These are phyloP conservation scores for Penicillium sp. DNA, from an alignment of 2,329 filamentous ascomycete species.

Conservation along the genomic window DNA sequence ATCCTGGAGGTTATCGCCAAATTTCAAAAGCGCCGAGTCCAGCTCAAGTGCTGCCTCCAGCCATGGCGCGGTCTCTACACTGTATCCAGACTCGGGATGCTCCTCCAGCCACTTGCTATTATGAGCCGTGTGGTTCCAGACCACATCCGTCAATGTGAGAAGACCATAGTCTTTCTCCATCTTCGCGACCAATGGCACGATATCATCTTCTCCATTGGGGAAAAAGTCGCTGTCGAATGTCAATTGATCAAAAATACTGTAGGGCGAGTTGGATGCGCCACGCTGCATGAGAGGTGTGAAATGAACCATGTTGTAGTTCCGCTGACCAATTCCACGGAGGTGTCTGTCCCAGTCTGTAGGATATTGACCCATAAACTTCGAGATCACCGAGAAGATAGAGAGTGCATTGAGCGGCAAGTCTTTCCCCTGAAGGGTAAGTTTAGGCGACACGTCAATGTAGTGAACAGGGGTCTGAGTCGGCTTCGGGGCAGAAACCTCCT, in stretches of 20 bases:
- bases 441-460: slow-evolving; percentile 92
- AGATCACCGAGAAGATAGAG: slow-evolving; percentile 89
- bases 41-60: slow-evolving; percentile 68
- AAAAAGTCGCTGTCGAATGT: slow-evolving; percentile 81
- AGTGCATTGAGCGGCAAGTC: slow-evolving; percentile 81
- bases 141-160: slow-evolving; percentile 89
- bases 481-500: slow-evolving; percentile 50
- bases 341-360: slow-evolving; percentile 88
- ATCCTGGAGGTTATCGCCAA: slow-evolving; percentile 60
- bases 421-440: slow-evolving; percentile 69
- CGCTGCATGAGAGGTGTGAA: slow-evolving; percentile 92
- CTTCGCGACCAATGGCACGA: slow-evolving; percentile 71
- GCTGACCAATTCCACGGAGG: slow-evolving; percentile 78
- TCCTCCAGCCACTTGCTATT: slow-evolving; percentile 93
- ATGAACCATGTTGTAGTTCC: slow-evolving; percentile 98
- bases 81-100: slow-evolving; percentile 95
- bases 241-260: slow-evolving; percentile 92
- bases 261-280: slow-evolving; percentile 90
- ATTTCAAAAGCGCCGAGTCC: slow-evolving; percentile 70
- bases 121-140: slow-evolving; percentile 96
- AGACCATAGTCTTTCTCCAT: slow-evolving; percentile 84
- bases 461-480: slow-evolving; percentile 72
- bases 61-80: slow-evolving; percentile 81
- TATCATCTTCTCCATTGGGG: slow-evolving; percentile 78
- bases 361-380: slow-evolving; percentile 96